These are phyloP conservation scores for Xylaria curta DNA, from an alignment of 495 filamentous ascomycete species.

Conservation along the genomic window DNA sequence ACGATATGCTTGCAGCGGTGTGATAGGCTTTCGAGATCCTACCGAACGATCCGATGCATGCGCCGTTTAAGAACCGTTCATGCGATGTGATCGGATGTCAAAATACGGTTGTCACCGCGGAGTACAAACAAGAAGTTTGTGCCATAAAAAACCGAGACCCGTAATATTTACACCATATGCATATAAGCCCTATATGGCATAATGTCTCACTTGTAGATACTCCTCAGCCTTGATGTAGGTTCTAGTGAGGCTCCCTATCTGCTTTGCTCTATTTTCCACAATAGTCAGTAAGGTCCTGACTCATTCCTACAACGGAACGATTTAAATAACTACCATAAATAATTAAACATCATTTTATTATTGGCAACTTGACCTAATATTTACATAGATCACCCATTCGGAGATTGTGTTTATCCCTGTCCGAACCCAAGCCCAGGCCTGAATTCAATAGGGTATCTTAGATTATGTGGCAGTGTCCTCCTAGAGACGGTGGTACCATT, in stretches of 20 bases:
- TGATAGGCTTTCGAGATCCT: neutral
- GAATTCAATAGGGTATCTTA: slow-evolving; percentile 31
- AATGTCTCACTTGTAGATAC: neutral
- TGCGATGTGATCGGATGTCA: neutral
- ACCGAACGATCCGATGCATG: neutral
- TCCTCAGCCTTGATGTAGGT: neutral
- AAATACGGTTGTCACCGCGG: neutral
- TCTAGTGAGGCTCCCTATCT: neutral
- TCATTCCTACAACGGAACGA: neutral
- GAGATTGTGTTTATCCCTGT: neutral
- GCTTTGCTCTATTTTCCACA: neutral
- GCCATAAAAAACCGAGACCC: neutral
- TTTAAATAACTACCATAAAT: neutral
- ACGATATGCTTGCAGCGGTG: neutral
- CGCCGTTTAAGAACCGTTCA: neutral
- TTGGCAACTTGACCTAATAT: slow-evolving; percentile 1
- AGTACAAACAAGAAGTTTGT: too few species aligned
- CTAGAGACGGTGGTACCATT: slow-evolving; percentile 30
- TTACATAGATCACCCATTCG: neutral
- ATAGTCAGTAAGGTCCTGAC: neutral
- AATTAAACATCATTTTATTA: slow-evolving; percentile 11
- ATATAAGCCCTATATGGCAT: neutral
- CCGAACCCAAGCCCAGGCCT: slow-evolving; percentile 16
- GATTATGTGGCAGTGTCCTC: slow-evolving; percentile 20
- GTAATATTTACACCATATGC: neutral